phyloP scores from a whole-genome alignment of 2,329 filamentous ascomycete genomes.

The Lecanicillium sp. region DNA sequence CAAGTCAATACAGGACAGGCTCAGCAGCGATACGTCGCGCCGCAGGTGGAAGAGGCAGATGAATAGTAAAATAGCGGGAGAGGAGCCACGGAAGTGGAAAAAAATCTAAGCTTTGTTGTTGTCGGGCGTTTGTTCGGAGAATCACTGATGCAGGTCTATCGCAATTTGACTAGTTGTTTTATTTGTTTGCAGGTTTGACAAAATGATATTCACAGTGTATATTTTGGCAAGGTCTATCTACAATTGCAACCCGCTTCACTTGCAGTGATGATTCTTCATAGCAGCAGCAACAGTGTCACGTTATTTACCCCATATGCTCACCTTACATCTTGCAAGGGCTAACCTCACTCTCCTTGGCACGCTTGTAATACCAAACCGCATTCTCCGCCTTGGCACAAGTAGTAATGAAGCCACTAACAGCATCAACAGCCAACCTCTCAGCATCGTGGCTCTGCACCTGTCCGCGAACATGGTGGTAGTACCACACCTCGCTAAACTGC shows the following conservation, averaged over 20 bases:
- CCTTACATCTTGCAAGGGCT: conserved; percentile 1
- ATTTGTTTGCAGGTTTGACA: too few relatives aligned
- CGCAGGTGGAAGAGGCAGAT: conserved; percentile 43
- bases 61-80: conserved; percentile 17
- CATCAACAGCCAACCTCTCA: conserved; percentile 31
- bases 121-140: too few relatives aligned
- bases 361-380: conserved; percentile 47
- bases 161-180: too few relatives aligned
- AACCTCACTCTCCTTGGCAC: conserved; percentile 26
- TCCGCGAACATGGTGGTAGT: conserved; percentile 54
- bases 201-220: too few relatives aligned
- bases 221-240: too few relatives aligned
- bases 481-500: conserved; percentile 55
- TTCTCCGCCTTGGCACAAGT: conserved; percentile 46
- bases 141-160: too few relatives aligned
- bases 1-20: conserved; percentile 36
- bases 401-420: conserved; percentile 39
- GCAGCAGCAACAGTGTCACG: too few relatives aligned
- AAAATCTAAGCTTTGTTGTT: too few relatives aligned
- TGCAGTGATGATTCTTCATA: background rate
- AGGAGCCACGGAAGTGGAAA: too few relatives aligned
- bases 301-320: too few relatives aligned
- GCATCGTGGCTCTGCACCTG: conserved; percentile 43
- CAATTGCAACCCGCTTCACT: background rate
- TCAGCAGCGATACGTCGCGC: conserved; percentile 40